Percentiles rank a stretch among this genome's conserved stretches.
Conservation (phyloP, 371 early-diverging fungal species). For the Lichtheimia ramosa region DNA sequence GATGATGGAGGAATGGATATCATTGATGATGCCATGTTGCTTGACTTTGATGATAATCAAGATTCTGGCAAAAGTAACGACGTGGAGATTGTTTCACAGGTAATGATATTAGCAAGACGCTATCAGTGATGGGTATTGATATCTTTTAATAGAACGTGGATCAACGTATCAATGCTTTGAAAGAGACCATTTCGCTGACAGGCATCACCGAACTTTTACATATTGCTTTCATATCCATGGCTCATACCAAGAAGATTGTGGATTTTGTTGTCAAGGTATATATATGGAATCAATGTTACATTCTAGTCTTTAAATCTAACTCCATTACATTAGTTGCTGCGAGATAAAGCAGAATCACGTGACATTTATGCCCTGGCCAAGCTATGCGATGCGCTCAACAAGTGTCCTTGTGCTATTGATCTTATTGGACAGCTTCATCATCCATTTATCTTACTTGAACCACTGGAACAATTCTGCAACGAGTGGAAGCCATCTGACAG, state of each 20-base stretch:
- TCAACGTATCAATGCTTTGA: constrained; percentile 24
- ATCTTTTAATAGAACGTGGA: constrained; percentile 32
- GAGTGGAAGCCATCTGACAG: constrained; percentile 31
- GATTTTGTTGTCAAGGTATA: constrained; percentile 36
- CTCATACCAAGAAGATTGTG: constrained; percentile 29
- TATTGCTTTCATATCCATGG: constrained; percentile 38
- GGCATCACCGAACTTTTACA: constrained; percentile 31
- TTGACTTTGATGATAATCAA: constrained; percentile 9
- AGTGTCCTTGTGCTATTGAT: constrained; percentile 37
- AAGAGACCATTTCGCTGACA: constrained; percentile 15
- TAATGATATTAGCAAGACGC: neutral
- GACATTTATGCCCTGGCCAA: constrained; percentile 32
- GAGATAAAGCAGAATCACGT: constrained; percentile 20
- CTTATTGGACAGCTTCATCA: constrained; percentile 44
- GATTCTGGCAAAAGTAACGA: neutral
- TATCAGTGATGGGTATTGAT: neutral
- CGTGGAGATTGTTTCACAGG: constrained; percentile 6
- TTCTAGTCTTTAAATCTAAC: neutral
- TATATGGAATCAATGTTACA: neutral
- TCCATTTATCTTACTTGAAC: constrained; percentile 27
- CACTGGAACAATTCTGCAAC: constrained; percentile 41
- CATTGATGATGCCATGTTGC: neutral
- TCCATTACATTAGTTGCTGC: constrained; percentile 15
- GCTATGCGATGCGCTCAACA: constrained; percentile 34
- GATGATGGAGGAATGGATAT: constrained; percentile 10